Evolutionary conservation across 768 basidiomycete species (phyloP), one percentile per base, ranked within the genome.

Genomic region (Mycena alexandri): DNA sequence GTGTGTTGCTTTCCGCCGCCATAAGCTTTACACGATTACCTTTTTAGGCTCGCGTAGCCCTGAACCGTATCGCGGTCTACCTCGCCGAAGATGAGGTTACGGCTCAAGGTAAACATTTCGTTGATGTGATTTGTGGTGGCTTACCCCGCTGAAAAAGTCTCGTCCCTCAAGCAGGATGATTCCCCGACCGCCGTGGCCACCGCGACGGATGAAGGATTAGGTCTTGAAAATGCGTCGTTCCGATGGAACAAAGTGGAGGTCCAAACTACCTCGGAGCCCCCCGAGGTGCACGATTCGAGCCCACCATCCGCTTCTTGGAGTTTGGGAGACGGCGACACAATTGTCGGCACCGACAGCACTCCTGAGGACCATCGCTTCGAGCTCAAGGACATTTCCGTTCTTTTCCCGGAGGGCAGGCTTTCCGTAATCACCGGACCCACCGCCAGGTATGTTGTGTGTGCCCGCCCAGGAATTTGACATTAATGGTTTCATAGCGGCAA

Each of bases 341-440:
- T 38, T 2, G 22, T 24, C 36, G 48, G 34, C 21, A 36, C 29
- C 36, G 36, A 29, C 21, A 14, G 21, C 10, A 41, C 19, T 38
- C 76, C 75, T 14, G 63, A 65, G 29, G 87, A 89, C 48, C 82
- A 84, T 48, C 78, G 80, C 13, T 95, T 94, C 73, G 89, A 91
- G 76, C 79, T 96, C 41, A 79, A 77, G 58, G 89, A 95, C 74
- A 80, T 95, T 44, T 81, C 82, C 33, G 81, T 96, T 38, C 73
- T 80, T 54, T 95, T 96, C 80, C 93, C 94, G 0, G 85, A 90
- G 36, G 88, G 90, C 9, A 75, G 88, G 75, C 78, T 96, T 19
- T 88, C 91, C 0, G 78, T 95, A 3, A 82, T 95, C 61, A 91
- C 91, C 25, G 92, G 92, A 0, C 92, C 93, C 0, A 95, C 93